Evolutionary conservation across 1,139 yeast species (phyloP), one percentile per base, ranked within the genome.

Genomic region (Saccharomyces hybrid): DNA sequence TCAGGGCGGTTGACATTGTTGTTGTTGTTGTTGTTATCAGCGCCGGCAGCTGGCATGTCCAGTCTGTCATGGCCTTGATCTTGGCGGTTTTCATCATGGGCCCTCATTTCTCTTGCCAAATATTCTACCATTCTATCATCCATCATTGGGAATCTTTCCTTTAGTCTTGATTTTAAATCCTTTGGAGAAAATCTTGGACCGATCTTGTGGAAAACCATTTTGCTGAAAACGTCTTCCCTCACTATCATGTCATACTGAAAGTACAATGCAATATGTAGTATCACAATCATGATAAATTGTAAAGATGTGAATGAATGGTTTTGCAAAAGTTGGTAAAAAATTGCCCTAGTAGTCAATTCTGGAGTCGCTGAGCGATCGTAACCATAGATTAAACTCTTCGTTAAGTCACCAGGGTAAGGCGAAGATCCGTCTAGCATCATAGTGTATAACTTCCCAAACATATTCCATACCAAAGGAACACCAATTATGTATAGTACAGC

Each of bases 161-260:
- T 62, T 44, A 64, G 52, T 48, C 61, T 65, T 12, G 60, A 59
- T 50, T 61, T 65, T 38, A 62, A 57, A 44, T 66, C 71, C 14
- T 65, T 67, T 21, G 65, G 62, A 49, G 78, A 72, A 50, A 79
- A 81, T 58, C 80, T 84, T 47, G 78, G 77, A 3, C 90, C 90
- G 51, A 85, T 78, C 57, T 77, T 78, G 57, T 75, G 79, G 54
- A 76, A 65, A 26, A 85, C 72, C 64, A 84, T 72, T 64, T 80
- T 82, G 46, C 74, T 68, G 65, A 83, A 84, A 0, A 88, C 88
- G 50, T 82, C 82, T 65, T 86, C 93, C 54, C 83, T 73, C 0
- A 81, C 80, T n/a, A 86, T 85, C 82, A 86, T 82, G 63, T 84
- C 90, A 64, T 83, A 86, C 58, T 80, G 83, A 47, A 82, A 74